Base-by-base conservation (phyloP, 2,329 filamentous ascomycete species). In the Colletotrichum acutatum region DNA sequence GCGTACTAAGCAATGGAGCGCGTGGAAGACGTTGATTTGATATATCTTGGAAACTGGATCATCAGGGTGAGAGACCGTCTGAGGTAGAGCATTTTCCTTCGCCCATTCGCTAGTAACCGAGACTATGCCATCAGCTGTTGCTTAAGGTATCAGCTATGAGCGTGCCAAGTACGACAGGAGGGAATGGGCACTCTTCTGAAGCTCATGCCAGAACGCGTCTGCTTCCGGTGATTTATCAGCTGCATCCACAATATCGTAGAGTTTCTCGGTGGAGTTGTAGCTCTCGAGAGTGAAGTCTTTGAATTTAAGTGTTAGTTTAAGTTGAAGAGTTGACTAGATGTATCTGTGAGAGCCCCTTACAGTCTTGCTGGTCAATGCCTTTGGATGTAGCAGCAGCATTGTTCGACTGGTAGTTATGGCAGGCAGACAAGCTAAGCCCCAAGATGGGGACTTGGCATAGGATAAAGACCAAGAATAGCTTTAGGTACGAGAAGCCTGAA, bases 1-100 rank as follows among this genome's bases (percentile, higher is more conserved):
- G 22, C 65, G n/a, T 67, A 68, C 66, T 49, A 68, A 24, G 24
- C 49, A 68, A 9, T 68, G 66, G 6, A 68, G 66, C 5, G 66
- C 62, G 14, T 68, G 66, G 6, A 68, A 68, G 16, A 64, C 58
- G 7, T 68, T 68, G 37, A 63, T 34, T 34, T 64, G 66, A 6
- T 68, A 68, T 1, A 57, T 4, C 3, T 34, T 24, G 4, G 30
- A 24, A n/a, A 46, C 19, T 11, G 58, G 32, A 0, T 68, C 34
- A 14, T 68, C 8, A 3, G 66, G 49, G 37, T 68, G 32, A 42
- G 14, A 9, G 19, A 68, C 49, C 11, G 58, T 68, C 2, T 32
- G 12, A 1, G 66, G 66, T 5, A 68, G 66, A 4, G 54, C 19
- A 1, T 19, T 32, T 16, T 22, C 7, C 12, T 46, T 11, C 26